These are phyloP conservation scores for Suillus plorans DNA, from an alignment of 768 basidiomycete genomes.

Conservation along the genomic window DNA sequence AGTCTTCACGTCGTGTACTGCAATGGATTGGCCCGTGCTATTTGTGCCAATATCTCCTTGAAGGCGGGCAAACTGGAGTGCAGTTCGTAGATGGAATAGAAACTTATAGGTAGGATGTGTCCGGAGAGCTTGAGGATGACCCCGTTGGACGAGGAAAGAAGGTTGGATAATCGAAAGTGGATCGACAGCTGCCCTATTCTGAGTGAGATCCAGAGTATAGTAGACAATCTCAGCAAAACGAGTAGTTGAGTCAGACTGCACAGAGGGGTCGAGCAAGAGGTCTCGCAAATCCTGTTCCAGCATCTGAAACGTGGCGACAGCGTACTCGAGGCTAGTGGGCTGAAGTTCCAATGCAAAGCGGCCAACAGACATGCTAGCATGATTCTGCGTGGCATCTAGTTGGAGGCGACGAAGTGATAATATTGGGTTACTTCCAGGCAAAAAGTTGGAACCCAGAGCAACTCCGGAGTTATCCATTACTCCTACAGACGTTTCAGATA, in stretches of 20 bases:
- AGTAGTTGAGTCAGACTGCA: not conserved
- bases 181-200: conserved; percentile 55
- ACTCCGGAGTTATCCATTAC: not conserved
- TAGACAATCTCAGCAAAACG: conserved; percentile 1
- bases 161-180: conserved; percentile 83
- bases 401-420: conserved; percentile 1
- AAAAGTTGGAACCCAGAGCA: not conserved
- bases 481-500: not conserved
- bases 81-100: conserved; percentile 74
- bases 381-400: not conserved
- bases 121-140: conserved; percentile 65
- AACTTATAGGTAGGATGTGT: conserved; percentile 72
- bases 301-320: conserved; percentile 15
- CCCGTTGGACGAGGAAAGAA: conserved; percentile 78
- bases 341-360: conserved; percentile 25
- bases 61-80: conserved; percentile 39
- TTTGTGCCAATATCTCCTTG: conserved; percentile 6
- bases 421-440: not conserved
- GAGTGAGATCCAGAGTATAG: conserved; percentile 49
- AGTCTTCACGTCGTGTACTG: conserved; percentile 31
- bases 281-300: conserved; percentile 12
- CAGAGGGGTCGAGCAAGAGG: conserved; percentile 9
- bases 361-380: conserved; percentile 19
- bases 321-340: conserved; percentile 31
- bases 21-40: conserved; percentile 12